Evolutionary conservation across 805 yeast genomes (phyloP), one percentile per base, ranked within the genome.

Genomic region (Lachancea dasiensis): DNA sequence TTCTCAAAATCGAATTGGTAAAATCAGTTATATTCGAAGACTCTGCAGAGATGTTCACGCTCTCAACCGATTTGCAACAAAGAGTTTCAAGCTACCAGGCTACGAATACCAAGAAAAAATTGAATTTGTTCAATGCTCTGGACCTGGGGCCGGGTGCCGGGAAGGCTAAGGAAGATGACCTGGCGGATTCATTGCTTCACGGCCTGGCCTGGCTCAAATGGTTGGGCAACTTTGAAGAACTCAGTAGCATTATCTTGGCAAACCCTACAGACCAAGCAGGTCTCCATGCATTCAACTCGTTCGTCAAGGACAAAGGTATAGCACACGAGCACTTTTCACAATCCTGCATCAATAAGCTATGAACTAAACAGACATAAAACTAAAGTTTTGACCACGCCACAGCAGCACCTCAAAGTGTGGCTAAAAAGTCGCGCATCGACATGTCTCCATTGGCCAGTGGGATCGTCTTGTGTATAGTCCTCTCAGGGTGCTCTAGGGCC

Each of bases 131-230:
- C 63, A 92, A 86, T 65, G 82, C 86, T 51, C 73, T 84, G 63
- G 47, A 81, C 63, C 73, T 85, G 57, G 75, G 79, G 56, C 89
- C 80, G 70, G 84, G 1, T 4, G 46, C 51, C 9, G 63, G 63
- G 0, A 34, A 44, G 3, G 56, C 53, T 15, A 80, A 80, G 51
- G 72, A 73, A 29, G 89, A 81, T 52, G 89, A 81, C 52, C 59
- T 80, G 39, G 72, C 78, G 6, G 89, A 81, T 52, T 67, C 81
- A 1, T 59, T 80, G n/a, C 58, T 80, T 11, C 85, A 81, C 53
- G 82, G 75, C 1, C 42, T 78, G 2, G 66, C 73, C 1, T 72
- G 74, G 67, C 36, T 63, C 10, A 50, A 60, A 9, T 77, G 79
- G 73, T 24, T 54, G 1, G 35, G 29, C 14, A 39, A 44, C 15